Conservation (phyloP, 768 basidiomycete species). For the Amanita rubescens region DNA sequence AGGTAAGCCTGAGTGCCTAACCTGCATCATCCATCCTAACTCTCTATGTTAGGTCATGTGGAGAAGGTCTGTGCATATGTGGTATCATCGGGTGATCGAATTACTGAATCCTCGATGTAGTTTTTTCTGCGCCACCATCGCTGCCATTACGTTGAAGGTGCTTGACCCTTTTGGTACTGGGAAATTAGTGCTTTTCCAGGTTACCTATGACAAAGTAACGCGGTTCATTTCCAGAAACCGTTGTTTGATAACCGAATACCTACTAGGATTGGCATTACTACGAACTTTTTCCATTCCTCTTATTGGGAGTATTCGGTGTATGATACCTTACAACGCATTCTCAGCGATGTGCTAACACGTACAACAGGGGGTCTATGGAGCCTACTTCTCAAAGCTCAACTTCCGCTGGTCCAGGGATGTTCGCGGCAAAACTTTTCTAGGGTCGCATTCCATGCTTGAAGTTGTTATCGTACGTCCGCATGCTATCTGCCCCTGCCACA, state of each 20-base stretch:
- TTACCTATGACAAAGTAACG: conserved; percentile 75
- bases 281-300: conserved; percentile 77
- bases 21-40: not conserved
- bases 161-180: conserved; percentile 95
- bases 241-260: not conserved
- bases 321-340: conserved; percentile 14
- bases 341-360: conserved; percentile 6
- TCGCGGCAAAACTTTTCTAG: conserved; percentile 76
- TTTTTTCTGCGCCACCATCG: conserved; percentile 98
- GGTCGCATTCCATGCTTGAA: conserved; percentile 71
- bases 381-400: conserved; percentile 88
- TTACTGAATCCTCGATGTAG: conserved; percentile 33
- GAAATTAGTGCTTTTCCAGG: conserved; percentile 88
- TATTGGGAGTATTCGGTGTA: conserved; percentile 88
- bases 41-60: conserved; percentile 67
- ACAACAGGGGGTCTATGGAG: conserved; percentile 83
- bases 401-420: conserved; percentile 82
- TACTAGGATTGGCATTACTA: conserved; percentile 86
- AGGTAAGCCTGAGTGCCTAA: conserved; percentile 35
- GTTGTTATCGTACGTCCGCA: conserved; percentile 60
- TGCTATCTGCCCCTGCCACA: not conserved
- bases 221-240: not conserved
- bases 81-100: conserved; percentile 15
- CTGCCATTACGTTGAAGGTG: conserved; percentile 87
- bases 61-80: conserved; percentile 59